Conservation (phyloP, 2,329 filamentous ascomycete genomes). For the Fusarium phyllophilum region DNA sequence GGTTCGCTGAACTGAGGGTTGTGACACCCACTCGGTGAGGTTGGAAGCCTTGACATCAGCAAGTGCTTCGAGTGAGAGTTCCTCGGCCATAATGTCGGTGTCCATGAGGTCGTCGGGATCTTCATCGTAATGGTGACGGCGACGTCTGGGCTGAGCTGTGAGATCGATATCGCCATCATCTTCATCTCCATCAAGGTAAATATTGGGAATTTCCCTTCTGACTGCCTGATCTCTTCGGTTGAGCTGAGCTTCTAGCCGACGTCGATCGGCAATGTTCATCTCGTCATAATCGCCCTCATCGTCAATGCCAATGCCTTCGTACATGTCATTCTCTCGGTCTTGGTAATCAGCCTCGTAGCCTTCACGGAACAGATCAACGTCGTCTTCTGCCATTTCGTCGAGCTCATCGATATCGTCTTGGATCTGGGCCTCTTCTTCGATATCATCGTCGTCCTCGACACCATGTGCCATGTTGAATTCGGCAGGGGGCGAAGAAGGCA, state of each 20-base stretch:
- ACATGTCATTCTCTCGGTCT: slow-evolving; percentile 72
- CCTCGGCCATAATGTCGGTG: slow-evolving; percentile 94
- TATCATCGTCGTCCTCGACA: slow-evolving; percentile 76
- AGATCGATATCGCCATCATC: slow-evolving; percentile 87
- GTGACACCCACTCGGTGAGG: slow-evolving; percentile 93
- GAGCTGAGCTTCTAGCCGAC: slow-evolving; percentile 77
- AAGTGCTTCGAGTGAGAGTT: slow-evolving; percentile 89
- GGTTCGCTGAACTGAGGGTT: slow-evolving; percentile 88
- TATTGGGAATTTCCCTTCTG: slow-evolving; percentile 73
- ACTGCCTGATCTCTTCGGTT: slow-evolving; percentile 79
- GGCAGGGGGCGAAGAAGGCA: slow-evolving; percentile 73
- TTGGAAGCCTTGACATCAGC: slow-evolving; percentile 93
- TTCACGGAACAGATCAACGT: slow-evolving; percentile 80
- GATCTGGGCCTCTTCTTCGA: slow-evolving; percentile 76
- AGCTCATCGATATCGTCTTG: slow-evolving; percentile 81
- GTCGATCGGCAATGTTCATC: slow-evolving; percentile 72
- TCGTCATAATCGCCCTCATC: slow-evolving; percentile 80
- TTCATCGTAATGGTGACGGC: slow-evolving; percentile 92
- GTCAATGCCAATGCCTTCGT: slow-evolving; percentile 78
- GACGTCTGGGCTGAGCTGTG: slow-evolving; percentile 83
- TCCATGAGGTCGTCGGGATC: slow-evolving; percentile 92
- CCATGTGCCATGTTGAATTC: slow-evolving; percentile 71
- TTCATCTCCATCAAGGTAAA: slow-evolving; percentile 83
- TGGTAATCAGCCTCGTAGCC: slow-evolving; percentile 78
- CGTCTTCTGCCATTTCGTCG: slow-evolving; percentile 84